Evolutionary conservation across 2,329 filamentous ascomycete genomes (phyloP), one percentile per base, ranked within the genome.

Genomic region (Arachnomyces sp.): DNA sequence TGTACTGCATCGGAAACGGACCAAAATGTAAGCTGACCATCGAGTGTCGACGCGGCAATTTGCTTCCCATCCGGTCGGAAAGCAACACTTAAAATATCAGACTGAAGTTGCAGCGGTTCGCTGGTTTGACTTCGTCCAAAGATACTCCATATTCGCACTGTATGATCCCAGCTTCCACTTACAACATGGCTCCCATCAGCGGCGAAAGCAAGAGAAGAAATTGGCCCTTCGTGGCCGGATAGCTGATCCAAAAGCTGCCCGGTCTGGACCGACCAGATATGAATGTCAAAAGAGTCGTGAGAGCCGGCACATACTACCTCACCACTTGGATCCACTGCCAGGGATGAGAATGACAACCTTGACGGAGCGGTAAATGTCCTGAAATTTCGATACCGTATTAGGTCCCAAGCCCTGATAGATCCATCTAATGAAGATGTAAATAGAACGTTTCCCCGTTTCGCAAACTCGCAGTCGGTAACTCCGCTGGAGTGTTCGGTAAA

Each of bases 251-350:
- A 78, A 13, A 98, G 72, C 61, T 98, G 92, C 2, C 92, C 92
- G 1, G 90, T 98, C 59, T 98, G 92, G 3, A 98, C 93, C 4
- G 87, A 95, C 92, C 92, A 98, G 46, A 98, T 85, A 64, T 98
- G 89, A 38, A 98, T 86, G 56, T 96, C 90, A 50, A 95, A 96
- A 3, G 89, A 95, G 61, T 98, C 92, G 12, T 94, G 74, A 1
- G 90, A 96, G 2, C 90, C 92, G 7, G 92, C 92, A 44, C 90
- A 94, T 3, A 98, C 85, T 7, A 98, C 86, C 62, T 98, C 93
- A 39, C 92, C 92, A 48, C 88, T 95, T 0, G 92, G 89, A 51
- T 98, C 93, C n/a, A 96, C 88, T 1, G 92, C 88, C 60, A 98
- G 75, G 43, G 86, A 94, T 12, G 88, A 90, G 65, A 96, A 98